Base-by-base conservation (phyloP, 306 rosid genomes). In the Phaseolus lunatus region DNA sequence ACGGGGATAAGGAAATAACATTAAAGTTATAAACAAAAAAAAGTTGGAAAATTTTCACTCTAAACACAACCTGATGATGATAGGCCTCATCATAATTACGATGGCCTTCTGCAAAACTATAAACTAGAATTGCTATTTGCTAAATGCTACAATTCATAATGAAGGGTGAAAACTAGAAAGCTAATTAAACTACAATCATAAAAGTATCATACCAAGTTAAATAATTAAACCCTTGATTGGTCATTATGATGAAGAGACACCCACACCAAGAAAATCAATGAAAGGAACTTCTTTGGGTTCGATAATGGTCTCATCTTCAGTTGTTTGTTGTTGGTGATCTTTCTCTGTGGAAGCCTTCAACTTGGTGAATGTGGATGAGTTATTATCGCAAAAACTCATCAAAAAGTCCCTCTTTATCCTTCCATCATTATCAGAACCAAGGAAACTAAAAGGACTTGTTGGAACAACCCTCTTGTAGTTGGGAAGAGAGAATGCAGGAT, bases 251-350 rank as follows among this genome's bases (percentile, higher is more conserved):
- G 91, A 90, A 71, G 97, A 79, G 62, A 90, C 80, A 69, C 97
- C 97, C 39, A 92, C 97, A 70, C 97, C 97, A 67, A 92, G 93
- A 87, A 92, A 92, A 92, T 92, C 97, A 69, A 92, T 90, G 90
- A 92, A 92, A 58, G 89, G 89, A 74, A 87, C 85, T 69, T 88
- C 78, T 80, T 82, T 87, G 52, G 73, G 84, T 24, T 79, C 77
- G 64, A 71, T 52, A 12, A 33, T 72, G 37, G 88, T 67, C 9
- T 78, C 75, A 66, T 70, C 53, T 18, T 41, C 56, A 78, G 80
- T 81, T 68, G 39, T 79, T 76, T 78, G 78, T 74, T 78, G 78
- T 3, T 47, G 61, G 16, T 67, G 49, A 49, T 82, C 87, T 68
- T 88, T 87, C 71, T 80, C 84, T 5, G 33, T 39, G 9, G 90